Conservation (phyloP, 169 alveolate genomes). For the Eimeria falciformis region DNA sequence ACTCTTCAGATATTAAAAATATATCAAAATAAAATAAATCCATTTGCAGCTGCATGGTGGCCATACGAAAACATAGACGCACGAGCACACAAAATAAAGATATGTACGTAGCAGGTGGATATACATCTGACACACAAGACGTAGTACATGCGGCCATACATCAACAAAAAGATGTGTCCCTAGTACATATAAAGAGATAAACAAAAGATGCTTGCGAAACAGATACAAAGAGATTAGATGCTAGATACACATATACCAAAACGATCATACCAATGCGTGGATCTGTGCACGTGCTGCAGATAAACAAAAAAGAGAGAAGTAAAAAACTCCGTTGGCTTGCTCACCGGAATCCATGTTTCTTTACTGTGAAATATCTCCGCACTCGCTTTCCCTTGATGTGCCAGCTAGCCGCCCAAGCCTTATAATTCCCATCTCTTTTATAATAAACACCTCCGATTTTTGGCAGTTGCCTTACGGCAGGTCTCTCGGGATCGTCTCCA, state of each 20-base stretch:
- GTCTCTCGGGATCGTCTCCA: slow-evolving; percentile 23
- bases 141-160: no score
- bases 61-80: no score
- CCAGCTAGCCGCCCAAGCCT: slow-evolving; percentile 77
- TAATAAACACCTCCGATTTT: slow-evolving; percentile 69
- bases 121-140: no score
- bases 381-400: slow-evolving; percentile 69
- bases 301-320: background rate
- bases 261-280: background rate
- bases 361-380: slow-evolving; percentile 64
- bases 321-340: background rate
- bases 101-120: no score
- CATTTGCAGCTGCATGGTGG: no score
- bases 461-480: slow-evolving; percentile 13
- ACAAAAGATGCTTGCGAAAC: no score
- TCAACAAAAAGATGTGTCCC: no score
- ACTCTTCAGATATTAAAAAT: no score
- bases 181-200: no score
- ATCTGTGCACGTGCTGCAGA: no score
- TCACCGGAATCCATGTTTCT: slow-evolving; percentile 68
- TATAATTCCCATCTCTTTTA: slow-evolving; percentile 71
- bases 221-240: background rate
- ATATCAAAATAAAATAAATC: no score
- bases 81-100: no score
- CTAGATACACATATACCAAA: background rate